Evolutionary conservation across 176 grass and related monocot species (phyloP), one percentile per base, ranked within the genome.

Genomic region (Oryza meyeriana): DNA sequence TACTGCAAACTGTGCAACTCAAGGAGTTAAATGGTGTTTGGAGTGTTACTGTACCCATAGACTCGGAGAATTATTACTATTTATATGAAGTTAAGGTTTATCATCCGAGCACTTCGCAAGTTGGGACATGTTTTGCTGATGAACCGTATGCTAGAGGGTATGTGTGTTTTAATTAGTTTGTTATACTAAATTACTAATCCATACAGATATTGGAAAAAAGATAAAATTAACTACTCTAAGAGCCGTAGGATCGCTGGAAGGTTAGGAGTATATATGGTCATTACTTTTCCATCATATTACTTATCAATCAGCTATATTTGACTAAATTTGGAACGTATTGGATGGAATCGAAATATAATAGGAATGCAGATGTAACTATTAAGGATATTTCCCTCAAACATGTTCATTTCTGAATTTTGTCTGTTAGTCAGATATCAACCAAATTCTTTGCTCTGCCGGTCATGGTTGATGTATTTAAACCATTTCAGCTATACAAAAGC

Each of bases 121-220:
- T 98, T 81, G 88, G 88, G 72, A 91, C 80, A 75, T 84, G 81
- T 79, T 85, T 80, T 66, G 85, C 88, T 71, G 81, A 57, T 41
- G 95, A 98, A 84, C 95, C 95, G 13, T 94, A 94, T 89, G 88
- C 95, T 69, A 94, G 92, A 89, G 92, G 92, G 92, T 98, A 86
- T n/a, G 70, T 48, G 2, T 12, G 65, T 70, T 69, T 86, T 69
- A 20, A 29, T 71, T 81, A 36, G 8, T 74, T 83, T 74, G 64
- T 24, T 63, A 64, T 25, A 72, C 33, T 39, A 39, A 22, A 42
- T 11, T 71, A 42, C 10, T 48, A 44, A n/a, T 31, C 27, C 12
- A 62, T 71, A 40, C 5, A 65, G 14, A 71, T 30, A 55, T 72
- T n/a, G 11, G 42, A 72, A 28, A 71, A 35, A 69, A n/a, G 24